Evolutionary conservation across 768 basidiomycete species (phyloP).

Genomic region (Strobilomyces echinocephalus): DNA sequence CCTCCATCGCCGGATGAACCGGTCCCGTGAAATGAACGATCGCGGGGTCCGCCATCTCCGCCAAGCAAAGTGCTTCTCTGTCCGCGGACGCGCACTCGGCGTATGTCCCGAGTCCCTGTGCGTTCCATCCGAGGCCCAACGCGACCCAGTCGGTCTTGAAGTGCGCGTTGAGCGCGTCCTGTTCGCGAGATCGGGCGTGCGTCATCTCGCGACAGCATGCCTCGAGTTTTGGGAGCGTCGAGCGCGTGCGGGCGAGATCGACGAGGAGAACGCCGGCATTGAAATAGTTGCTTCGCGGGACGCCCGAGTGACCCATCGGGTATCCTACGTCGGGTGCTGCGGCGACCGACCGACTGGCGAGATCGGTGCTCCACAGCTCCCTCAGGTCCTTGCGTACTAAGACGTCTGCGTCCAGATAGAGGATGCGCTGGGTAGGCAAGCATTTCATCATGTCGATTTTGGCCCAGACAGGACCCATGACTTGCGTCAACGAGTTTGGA

Average conservation of each 20-base stretch:
- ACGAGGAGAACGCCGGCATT: conserved; percentile 53
- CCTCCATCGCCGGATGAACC: conserved; percentile 41
- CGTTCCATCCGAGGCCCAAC: conserved; percentile 47
- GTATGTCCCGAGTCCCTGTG: conserved; percentile 55
- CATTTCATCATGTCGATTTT: conserved; percentile 44
- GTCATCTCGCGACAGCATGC: conserved; percentile 24
- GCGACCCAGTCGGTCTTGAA: conserved; percentile 42
- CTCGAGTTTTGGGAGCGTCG: conserved; percentile 23
- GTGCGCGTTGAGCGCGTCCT: conserved; percentile 47
- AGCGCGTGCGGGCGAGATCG: conserved; percentile 40
- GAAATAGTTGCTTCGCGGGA: conserved; percentile 40
- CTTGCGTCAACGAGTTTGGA: conserved; percentile 22
- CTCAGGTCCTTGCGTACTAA: conserved; percentile 39
- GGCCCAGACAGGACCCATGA: conserved; percentile 40
- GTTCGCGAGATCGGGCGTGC: conserved; percentile 37
- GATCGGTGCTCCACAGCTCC: conserved; percentile 43
- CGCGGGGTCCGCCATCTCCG: conserved; percentile 36
- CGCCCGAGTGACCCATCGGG: conserved; percentile 42
- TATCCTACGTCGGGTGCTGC: conserved; percentile 47
- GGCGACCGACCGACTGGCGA: conserved; percentile 39
- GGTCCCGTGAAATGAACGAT: conserved; percentile 61
- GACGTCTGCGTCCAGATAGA: conserved; percentile 53
- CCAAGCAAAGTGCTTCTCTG: conserved; percentile 31
- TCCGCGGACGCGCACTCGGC: conserved; percentile 34
- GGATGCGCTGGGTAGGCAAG: conserved; percentile 46